These are phyloP conservation scores for Rhodotorula babjevae DNA, from an alignment of 768 basidiomycete genomes.

Conservation along the genomic window DNA sequence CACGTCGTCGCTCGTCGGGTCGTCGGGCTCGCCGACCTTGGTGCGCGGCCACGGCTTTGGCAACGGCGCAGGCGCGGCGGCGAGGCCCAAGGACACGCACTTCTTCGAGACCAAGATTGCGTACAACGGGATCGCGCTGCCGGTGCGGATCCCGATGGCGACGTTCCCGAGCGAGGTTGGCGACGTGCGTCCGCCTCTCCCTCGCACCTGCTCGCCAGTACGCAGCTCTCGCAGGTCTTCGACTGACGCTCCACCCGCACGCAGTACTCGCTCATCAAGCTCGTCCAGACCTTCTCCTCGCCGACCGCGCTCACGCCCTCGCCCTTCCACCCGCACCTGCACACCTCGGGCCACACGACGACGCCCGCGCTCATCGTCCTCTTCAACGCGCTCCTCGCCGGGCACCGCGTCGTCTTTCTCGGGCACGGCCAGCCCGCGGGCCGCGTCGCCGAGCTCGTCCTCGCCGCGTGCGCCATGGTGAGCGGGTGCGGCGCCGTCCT, in stretches of 20 bases:
- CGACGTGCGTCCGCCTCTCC: conserved; percentile 58
- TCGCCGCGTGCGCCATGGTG: conserved; percentile 88
- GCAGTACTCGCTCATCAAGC: conserved; percentile 85
- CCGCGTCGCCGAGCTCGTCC: conserved; percentile 81
- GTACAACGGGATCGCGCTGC: conserved; percentile 73
- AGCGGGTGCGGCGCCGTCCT: conserved; percentile 78
- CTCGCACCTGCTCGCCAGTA: background rate
- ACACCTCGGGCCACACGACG: conserved; percentile 71
- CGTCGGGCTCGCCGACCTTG: background rate
- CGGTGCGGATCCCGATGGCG: conserved; percentile 82
- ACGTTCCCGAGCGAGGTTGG: conserved; percentile 94
- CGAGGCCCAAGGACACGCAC: conserved; percentile 72
- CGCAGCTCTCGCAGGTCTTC: too few relatives aligned
- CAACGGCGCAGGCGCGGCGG: background rate
- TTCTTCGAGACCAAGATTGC: conserved; percentile 80
- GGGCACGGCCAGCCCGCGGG: conserved; percentile 85
- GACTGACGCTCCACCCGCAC: background rate
- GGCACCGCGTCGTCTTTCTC: conserved; percentile 92
- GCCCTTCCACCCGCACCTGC: conserved; percentile 82
- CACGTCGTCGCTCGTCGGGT: background rate
- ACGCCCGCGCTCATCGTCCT: conserved; percentile 93
- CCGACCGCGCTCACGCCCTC: conserved; percentile 55
- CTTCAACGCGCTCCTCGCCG: conserved; percentile 91
- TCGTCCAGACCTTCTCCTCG: conserved; percentile 76
- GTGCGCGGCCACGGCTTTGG: background rate